Percentiles rank a stretch among this genome's conserved stretches.
Evolutionary conservation across 208 protist species (phyloP).

Genomic region (Leishmania tropica): DNA sequence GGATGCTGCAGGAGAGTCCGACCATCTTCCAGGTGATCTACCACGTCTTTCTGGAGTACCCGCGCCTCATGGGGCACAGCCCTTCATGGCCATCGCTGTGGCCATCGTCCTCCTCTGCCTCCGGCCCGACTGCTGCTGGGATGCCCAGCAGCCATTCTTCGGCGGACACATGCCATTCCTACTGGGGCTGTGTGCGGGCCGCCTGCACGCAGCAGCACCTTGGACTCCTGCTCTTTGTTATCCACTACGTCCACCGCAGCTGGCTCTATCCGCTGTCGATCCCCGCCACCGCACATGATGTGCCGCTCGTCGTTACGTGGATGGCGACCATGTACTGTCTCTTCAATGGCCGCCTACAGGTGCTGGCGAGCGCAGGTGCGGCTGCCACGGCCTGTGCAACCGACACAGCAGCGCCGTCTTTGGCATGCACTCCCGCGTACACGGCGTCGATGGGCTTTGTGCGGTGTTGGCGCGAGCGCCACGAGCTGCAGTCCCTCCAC

Average conservation of each 20-base stretch:
- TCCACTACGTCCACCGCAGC: constrained; percentile 79
- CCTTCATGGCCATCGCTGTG: not conserved
- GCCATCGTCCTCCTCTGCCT: not conserved
- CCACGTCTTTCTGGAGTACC: constrained; percentile 63
- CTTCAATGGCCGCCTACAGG: constrained; percentile 81
- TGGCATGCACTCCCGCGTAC: not conserved
- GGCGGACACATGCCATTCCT: constrained; percentile 15
- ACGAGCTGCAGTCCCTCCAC: not conserved
- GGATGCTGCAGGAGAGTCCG: constrained; percentile 75
- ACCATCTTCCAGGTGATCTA: constrained; percentile 71
- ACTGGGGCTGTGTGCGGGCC: constrained; percentile 20
- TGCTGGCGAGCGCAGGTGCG: constrained; percentile 49
- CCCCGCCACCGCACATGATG: constrained; percentile 29
- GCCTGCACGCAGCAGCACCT: constrained; percentile 35
- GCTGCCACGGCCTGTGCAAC: constrained; percentile 2
- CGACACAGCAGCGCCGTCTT: not conserved
- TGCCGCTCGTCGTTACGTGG: constrained; percentile 59
- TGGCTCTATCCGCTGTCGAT: constrained; percentile 63
- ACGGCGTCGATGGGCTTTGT: constrained; percentile 17
- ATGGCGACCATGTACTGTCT: constrained; percentile 73
- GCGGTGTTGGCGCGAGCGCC: constrained; percentile 6
- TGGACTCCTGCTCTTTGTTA: constrained; percentile 57
- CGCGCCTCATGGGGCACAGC: constrained; percentile 25
- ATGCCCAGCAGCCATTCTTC: not conserved
- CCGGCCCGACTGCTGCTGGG: not conserved